Evolutionary conservation across 2,329 filamentous ascomycete species (phyloP).

Genomic region (Alternaria alternata): DNA sequence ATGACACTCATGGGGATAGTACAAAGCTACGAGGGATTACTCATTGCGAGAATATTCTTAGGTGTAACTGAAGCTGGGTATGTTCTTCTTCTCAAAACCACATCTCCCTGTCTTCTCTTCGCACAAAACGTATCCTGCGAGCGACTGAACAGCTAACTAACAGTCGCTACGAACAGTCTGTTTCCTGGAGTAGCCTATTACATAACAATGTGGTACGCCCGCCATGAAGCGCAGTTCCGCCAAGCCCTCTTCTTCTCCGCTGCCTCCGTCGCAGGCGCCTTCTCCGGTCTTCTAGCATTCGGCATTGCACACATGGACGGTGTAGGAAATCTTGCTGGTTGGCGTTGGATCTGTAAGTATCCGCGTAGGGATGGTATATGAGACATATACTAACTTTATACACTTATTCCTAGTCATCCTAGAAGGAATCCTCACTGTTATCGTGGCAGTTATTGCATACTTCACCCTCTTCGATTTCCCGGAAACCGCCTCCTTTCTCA

Average conservation of each 20-base stretch:
- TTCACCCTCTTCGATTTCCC: constrained; percentile 72
- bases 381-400: not conserved
- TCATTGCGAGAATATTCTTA: constrained; percentile 58
- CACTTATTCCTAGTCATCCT: constrained; percentile 32
- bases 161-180: constrained; percentile 15
- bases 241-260: constrained; percentile 68
- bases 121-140: not conserved
- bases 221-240: constrained; percentile 66
- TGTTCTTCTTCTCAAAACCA: not conserved
- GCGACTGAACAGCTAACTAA: not conserved
- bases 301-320: constrained; percentile 69
- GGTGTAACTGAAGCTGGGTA: constrained; percentile 49
- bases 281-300: constrained; percentile 66
- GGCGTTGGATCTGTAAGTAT: constrained; percentile 39
- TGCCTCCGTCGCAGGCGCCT: constrained; percentile 65
- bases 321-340: constrained; percentile 52
- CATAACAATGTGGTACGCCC: constrained; percentile 70
- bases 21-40: constrained; percentile 55
- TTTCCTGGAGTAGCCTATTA: constrained; percentile 59
- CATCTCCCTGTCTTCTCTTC: not conserved
- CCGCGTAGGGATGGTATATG: rapidly evolving
- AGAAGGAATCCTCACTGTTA: constrained; percentile 47
- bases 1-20: constrained; percentile 61
- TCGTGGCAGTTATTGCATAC: constrained; percentile 46
- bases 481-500: constrained; percentile 66